A percentile compares a stretch with the other conserved stretches of the same genome.
phyloP scores from a whole-genome alignment of 23 red algal species.

The Gracilaria vermiculophylla region DNA sequence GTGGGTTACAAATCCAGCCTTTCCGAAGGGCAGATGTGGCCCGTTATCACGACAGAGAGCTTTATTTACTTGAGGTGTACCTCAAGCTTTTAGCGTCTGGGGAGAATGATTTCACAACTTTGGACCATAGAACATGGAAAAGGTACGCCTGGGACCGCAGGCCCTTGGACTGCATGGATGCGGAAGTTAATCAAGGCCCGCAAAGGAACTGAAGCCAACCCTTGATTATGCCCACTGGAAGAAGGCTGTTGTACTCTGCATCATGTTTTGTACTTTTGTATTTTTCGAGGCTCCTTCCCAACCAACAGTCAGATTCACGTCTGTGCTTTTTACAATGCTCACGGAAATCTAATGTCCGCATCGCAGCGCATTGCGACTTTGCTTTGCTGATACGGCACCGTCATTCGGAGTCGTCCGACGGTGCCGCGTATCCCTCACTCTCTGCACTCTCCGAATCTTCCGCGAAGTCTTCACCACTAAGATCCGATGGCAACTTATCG shows the following conservation, averaged over 20 bases:
- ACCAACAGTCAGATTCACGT: not conserved
- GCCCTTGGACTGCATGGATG: not conserved
- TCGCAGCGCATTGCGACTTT: not conserved
- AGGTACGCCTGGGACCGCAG: conserved; percentile 28
- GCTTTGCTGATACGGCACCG: not conserved
- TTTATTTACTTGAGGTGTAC: conserved; percentile 65
- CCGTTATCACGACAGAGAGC: conserved; percentile 62
- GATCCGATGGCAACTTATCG: conserved; percentile 50
- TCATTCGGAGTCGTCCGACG: conserved; percentile 37
- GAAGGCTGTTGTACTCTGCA: not conserved
- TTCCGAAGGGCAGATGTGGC: conserved; percentile 53
- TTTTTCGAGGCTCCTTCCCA: not conserved
- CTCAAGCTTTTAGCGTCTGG: conserved; percentile 69
- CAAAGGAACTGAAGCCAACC: no score
- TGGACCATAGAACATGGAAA: conserved; percentile 85
- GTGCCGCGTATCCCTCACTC: conserved; percentile 49
- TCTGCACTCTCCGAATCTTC: conserved; percentile 37
- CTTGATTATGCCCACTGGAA: no score
- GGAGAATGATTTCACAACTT: conserved; percentile 71
- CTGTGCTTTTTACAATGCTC: not conserved
- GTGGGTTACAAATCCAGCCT: conserved; percentile 69
- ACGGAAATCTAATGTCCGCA: not conserved
- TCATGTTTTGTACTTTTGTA: not conserved
- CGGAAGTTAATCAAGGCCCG: not conserved
- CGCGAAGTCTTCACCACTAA: conserved; percentile 47